Evolutionary conservation across 2,329 filamentous ascomycete species (phyloP).

Genomic region (Fusarium sp.): DNA sequence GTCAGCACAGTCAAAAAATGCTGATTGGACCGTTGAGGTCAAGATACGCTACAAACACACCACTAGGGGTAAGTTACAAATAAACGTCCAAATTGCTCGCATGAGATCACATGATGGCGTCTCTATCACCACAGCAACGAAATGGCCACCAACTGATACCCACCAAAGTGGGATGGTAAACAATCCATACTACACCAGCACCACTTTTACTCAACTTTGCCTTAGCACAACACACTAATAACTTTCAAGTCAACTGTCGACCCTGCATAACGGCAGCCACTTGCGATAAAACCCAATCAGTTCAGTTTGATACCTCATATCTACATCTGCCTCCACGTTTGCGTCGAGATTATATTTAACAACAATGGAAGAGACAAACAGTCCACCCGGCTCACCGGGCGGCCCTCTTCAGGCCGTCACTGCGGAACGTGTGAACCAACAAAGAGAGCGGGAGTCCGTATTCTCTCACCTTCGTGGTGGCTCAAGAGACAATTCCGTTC

Average conservation of each 20-base stretch:
- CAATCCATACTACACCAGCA: conserved; percentile 22
- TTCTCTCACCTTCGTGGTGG: conserved; percentile 50
- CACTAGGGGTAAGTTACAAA: not conserved
- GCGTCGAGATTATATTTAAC: not conserved
- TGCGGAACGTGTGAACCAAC: conserved; percentile 70
- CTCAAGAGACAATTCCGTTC: conserved; percentile 67
- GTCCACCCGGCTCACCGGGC: conserved; percentile 63
- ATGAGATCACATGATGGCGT: conserved; percentile 33
- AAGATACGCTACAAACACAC: conserved; percentile 18
- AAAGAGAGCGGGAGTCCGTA: conserved; percentile 50
- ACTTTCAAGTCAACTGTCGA: conserved; percentile 14
- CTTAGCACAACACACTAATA: conserved; percentile 25
- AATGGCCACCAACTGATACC: not conserved
- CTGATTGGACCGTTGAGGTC: conserved; percentile 21
- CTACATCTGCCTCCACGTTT: not conserved
- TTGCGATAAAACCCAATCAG: not conserved
- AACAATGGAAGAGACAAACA: conserved; percentile 45
- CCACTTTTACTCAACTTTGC: conserved; percentile 19
- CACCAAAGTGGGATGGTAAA: conserved; percentile 40
- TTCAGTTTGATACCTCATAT: not conserved
- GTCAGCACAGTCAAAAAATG: conserved; percentile 27
- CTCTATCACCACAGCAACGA: conserved; percentile 13
- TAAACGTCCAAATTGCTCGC: not conserved
- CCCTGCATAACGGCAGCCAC: conserved; percentile 9
- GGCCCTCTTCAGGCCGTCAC: conserved; percentile 69